Percentiles rank a stretch among this genome's conserved stretches.
Evolutionary conservation across 768 basidiomycete genomes (phyloP).

Genomic region (Calocera cornea): DNA sequence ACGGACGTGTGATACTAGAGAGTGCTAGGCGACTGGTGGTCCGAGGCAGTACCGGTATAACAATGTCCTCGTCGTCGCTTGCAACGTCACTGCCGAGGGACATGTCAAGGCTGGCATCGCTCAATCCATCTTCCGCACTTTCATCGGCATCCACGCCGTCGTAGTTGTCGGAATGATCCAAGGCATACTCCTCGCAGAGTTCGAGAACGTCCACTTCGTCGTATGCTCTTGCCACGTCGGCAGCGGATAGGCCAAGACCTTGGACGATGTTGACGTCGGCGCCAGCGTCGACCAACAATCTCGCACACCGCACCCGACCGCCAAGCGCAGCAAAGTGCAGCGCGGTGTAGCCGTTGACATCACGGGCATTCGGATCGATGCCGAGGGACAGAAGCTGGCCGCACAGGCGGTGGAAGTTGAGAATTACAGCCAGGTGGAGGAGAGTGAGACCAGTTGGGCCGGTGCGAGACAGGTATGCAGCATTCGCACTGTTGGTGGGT

Average conservation of each 20-base stretch:
- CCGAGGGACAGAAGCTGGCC: slow-evolving; percentile 56
- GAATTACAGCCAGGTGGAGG: slow-evolving; percentile 72
- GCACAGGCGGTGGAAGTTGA: slow-evolving; percentile 59
- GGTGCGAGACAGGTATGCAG: slow-evolving; percentile 40
- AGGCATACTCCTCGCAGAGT: slow-evolving; percentile 31
- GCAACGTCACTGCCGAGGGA: not conserved
- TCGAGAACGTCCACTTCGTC: slow-evolving; percentile 13
- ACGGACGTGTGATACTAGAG: not conserved
- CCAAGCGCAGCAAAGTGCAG: slow-evolving; percentile 71
- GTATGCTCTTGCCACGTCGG: slow-evolving; percentile 39
- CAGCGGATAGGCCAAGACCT: slow-evolving; percentile 52
- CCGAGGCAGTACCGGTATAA: not conserved
- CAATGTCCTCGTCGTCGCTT: slow-evolving; percentile 7
- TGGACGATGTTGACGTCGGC: slow-evolving; percentile 70
- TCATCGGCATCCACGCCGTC: slow-evolving; percentile 19
- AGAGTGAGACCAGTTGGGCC: slow-evolving; percentile 69
- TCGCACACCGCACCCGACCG: slow-evolving; percentile 48
- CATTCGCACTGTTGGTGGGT: slow-evolving; percentile 29
- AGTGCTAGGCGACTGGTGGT: too few relatives aligned
- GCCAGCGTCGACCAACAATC: slow-evolving; percentile 58
- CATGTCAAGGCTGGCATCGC: not conserved
- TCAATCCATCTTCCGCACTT: slow-evolving; percentile 4
- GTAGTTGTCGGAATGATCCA: slow-evolving; percentile 12
- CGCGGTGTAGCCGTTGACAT: slow-evolving; percentile 81
- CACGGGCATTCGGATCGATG: slow-evolving; percentile 70